Evolutionary conservation across 2,329 filamentous ascomycete species (phyloP).

Genomic region (Fusarium ambrosium): DNA sequence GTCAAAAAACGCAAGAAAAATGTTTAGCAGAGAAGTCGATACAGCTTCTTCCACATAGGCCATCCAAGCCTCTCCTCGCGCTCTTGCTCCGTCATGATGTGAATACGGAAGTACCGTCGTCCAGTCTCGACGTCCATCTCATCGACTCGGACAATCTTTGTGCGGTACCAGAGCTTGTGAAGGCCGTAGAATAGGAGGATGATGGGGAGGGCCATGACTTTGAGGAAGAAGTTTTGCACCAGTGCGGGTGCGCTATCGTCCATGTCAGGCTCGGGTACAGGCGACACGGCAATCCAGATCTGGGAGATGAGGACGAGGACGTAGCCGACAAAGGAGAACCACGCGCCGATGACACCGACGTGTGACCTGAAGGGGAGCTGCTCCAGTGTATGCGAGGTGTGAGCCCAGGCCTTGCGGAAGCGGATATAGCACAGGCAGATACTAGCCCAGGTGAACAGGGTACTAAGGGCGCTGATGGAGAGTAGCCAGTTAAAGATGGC

Average conservation of each 20-base stretch:
- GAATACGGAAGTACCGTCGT: conserved; percentile 84
- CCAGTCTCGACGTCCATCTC: conserved; percentile 93
- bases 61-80: conserved; percentile 77
- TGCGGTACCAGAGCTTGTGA: conserved; percentile 83
- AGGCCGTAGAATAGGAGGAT: conserved; percentile 75
- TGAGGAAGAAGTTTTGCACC: conserved; percentile 78
- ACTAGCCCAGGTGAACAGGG: conserved; percentile 83
- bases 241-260: conserved; percentile 59
- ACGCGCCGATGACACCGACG: conserved; percentile 83
- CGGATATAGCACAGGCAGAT: conserved; percentile 92
- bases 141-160: conserved; percentile 72
- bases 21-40: conserved; percentile 76
- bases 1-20: background rate
- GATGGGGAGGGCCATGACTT: conserved; percentile 78
- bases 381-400: conserved; percentile 74
- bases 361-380: conserved; percentile 87
- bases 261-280: conserved; percentile 66
- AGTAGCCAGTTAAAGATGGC: conserved; percentile 84
- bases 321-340: conserved; percentile 84
- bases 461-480: conserved; percentile 78
- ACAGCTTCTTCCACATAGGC: conserved; percentile 83
- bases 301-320: conserved; percentile 82
- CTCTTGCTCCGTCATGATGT: conserved; percentile 83
- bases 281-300: conserved; percentile 88
- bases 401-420: conserved; percentile 83